Evolutionary conservation across 345 rosid species (phyloP), one percentile per base, ranked within the genome.

Genomic region (Sisymbrium altissimum): DNA sequence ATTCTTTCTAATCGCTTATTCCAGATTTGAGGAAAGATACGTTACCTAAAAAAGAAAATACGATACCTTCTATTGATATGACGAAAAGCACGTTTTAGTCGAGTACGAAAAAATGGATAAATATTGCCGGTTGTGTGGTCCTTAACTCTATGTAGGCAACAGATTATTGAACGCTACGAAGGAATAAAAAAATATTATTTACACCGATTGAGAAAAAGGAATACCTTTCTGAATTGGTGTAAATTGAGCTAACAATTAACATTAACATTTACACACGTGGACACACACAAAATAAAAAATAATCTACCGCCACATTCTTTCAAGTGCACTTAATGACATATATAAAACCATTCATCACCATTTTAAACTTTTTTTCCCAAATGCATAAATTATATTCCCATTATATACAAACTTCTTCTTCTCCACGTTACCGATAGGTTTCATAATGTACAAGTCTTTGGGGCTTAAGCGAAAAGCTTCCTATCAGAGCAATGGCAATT

Each of bases 91-190:
- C n/a, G 27, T 33, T 18, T 70, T 32, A 32, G 15, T 45, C 48
- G 43, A 58, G 36, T 35, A 58, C 7, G 15, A 39, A 57, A 15
- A 69, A 30, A 7, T 7, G 7, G 44, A 43, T 43, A 56, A 43
- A 55, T 44, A 58, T 14, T 15, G 59, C 67, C 59, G 59, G 48
- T 60, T 60, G 67, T 48, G 59, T 71, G 75, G 75, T 60, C 67
- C 59, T 15, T 60, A 30, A 49, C 6, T 35, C 30, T 41, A 67
- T 32, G 45, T 70, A 70, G 65, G 57, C 25, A n/a, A 32, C 45
- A 21, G n/a, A n/a, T n/a, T 45, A 70, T 43, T 33, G 46, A 58
- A 70, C 23, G 19, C 49, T 44, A 44, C 35, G 35, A 44, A 18
- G 45, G 36, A 23, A 23, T 23, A 30, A 30, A 30, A 30, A 30